Base-by-base conservation (phyloP, 306 rosid species). In the Casuarina cunninghamiana region DNA sequence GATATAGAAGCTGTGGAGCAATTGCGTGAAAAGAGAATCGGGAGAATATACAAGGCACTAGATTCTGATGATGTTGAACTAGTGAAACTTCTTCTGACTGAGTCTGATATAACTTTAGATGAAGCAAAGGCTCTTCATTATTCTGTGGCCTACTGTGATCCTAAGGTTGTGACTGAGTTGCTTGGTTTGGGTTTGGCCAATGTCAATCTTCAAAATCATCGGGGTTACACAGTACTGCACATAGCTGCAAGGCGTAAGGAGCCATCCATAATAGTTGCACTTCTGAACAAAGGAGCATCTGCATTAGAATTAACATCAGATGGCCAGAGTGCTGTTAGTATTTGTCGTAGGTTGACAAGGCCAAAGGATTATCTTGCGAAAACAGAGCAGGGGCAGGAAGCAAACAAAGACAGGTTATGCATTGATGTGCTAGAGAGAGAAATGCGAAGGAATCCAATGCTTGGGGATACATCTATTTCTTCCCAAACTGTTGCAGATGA, bases 41-140 rank as follows among this genome's bases (percentile, higher is more conserved):
- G 80, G 80, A 85, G 73, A 55, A 88, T 95, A 82, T 96, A 81
- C 78, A 87, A 83, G 62, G 96, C 99, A 5, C 84, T 95, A 78
- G 98, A 95, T 73, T 87, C 88, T 67, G 99, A 95, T 80, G 99
- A 95, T 78, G 90, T 95, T 77, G 97, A 91, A 81, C 88, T 95
- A 10, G 86, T 95, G 69, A 82, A 75, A 74, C 96, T 90, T 74
- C 93, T 95, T 74, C 81, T 95, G 38, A 57, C 77, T 0, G 99
- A 95, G 82, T 90, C 98, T 62, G 83, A 71, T 55, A 82, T 88
- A 75, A 89, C 94, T 2, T 88, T 95, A 49, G 82, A 95, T 77
- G 91, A 86, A 77, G 97, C 97, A 38, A 73, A 57, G 55, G 97
- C 94, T 53, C 88, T 95, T 46, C 99, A 93, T 86, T 87, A 93